Evolutionary conservation across 805 yeast species (phyloP), one percentile per base, ranked within the genome.

Genomic region (Candida succiphila): DNA sequence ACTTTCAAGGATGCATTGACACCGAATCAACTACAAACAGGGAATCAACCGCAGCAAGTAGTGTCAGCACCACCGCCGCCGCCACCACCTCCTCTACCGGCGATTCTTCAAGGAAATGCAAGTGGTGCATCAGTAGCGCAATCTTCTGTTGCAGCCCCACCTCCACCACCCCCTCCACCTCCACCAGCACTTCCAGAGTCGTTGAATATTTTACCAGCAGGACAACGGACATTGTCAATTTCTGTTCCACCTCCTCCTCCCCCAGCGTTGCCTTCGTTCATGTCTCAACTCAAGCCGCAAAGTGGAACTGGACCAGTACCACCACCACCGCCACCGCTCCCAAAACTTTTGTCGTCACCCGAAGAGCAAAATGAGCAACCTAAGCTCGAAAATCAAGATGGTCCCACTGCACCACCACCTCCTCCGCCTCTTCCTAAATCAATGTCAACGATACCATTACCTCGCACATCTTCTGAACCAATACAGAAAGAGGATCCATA

Each of bases 141-240:
- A n/a, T n/a, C n/a, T n/a, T n/a, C n/a, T 50, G 3, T 41, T 49
- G 16, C 30, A 7, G 7, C 24, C 4, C 34, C 39, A n/a, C 27
- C 31, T 29, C 28, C 32, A 25, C 41, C 40, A 5, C 52, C 53
- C 2, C 55, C 54, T 5, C 45, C 51, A 10, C 48, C 49, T 15
- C 42, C 45, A 4, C 50, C 51, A 4, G 41, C 49, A 20, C 44
- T 44, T 8, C 41, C 49, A 19, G 27, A 24, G 14, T 13, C 12
- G 14, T 7, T 6, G 7, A 24, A 24, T 13, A 24, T 27, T 21
- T 9, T 15, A 8, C 17, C 29, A 27, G 13, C 22, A 6, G 17
- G 10, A 4, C 8, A 16, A n/a, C 23, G 28, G 7, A n/a, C 17
- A 21, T 23, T 27, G 22, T 4, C 35, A 10, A 20, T 21, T 14